Percentiles rank a stretch among this genome's conserved stretches.
phyloP scores from a whole-genome alignment of 805 yeast species.

The Clavispora fructus region DNA sequence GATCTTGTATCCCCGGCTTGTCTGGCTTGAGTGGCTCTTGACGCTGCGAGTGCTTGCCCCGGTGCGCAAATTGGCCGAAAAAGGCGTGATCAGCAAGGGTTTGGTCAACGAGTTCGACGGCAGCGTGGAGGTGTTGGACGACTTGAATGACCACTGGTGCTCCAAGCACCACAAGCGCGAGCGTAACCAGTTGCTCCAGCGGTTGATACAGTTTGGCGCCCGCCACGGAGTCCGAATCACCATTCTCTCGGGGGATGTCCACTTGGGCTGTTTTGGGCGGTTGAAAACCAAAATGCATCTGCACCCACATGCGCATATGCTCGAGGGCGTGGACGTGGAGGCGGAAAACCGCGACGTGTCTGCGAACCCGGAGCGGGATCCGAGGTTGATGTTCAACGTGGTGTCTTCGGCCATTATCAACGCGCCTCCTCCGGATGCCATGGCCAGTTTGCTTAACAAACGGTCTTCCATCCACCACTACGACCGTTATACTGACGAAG shows the following conservation, averaged over 20 bases:
- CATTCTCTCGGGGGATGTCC: constrained; percentile 90
- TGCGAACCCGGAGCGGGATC: constrained; percentile 59
- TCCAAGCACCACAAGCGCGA: constrained; percentile 81
- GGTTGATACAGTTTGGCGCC: constrained; percentile 63
- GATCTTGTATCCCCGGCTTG: constrained; percentile 88
- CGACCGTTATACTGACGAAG: constrained; percentile 65
- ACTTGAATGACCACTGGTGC: constrained; percentile 96
- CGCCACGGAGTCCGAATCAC: constrained; percentile 67
- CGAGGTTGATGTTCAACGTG: constrained; percentile 73
- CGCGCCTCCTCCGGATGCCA: constrained; percentile 86
- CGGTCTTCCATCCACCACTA: constrained; percentile 67
- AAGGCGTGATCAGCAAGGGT: constrained; percentile 59
- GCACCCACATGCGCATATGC: constrained; percentile 33
- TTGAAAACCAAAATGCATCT: constrained; percentile 53
- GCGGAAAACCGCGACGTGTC: constrained; percentile 38
- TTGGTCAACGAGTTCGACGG: constrained; percentile 91
- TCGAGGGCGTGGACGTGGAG: constrained; percentile 22
- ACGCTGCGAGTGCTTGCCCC: constrained; percentile 58
- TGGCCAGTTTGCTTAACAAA: constrained; percentile 68
- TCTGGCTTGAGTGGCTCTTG: constrained; percentile 79
- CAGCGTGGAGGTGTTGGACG: constrained; percentile 84
- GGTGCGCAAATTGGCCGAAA: constrained; percentile 50
- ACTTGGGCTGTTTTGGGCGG: constrained; percentile 78
- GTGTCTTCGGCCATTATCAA: constrained; percentile 88
- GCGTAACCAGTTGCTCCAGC: constrained; percentile 63